phyloP scores from a whole-genome alignment of 1,284 basidiomycete genomes.

The Irpex lacteus region DNA sequence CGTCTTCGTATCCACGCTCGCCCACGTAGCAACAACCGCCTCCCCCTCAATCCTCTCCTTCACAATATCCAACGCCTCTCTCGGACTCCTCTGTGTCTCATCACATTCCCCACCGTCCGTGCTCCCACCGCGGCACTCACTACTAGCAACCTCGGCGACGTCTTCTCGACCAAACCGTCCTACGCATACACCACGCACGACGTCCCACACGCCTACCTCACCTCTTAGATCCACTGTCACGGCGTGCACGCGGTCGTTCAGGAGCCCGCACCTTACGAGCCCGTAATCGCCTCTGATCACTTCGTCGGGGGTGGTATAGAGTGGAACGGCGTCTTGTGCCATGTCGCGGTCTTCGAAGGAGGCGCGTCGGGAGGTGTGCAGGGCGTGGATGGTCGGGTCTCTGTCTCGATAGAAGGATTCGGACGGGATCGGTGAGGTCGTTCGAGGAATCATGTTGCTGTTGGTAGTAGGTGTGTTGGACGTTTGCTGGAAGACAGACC shows the following conservation, averaged over 20 bases:
- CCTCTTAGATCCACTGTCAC: constrained; percentile 88
- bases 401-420: constrained; percentile 21
- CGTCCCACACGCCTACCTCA: constrained; percentile 91
- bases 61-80: constrained; percentile 87
- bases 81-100: constrained; percentile 56
- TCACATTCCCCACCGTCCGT: constrained; percentile 31
- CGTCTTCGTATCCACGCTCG: constrained; percentile 84
- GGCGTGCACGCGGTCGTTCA: constrained; percentile 92
- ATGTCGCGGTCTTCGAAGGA: constrained; percentile 54
- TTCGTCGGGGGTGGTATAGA: constrained; percentile 61
- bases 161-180: constrained; percentile 71
- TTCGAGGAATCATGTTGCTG: constrained; percentile 27
- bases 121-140: constrained; percentile 17
- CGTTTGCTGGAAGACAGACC: constrained; percentile 27
- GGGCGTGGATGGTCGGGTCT: constrained; percentile 36
- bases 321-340: constrained; percentile 75
- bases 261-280: constrained; percentile 76
- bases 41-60: constrained; percentile 90
- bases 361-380: constrained; percentile 57
- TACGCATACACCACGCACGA: constrained; percentile 75
- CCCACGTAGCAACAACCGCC: constrained; percentile 85
- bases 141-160: constrained; percentile 48
- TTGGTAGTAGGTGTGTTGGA: no score
- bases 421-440: constrained; percentile 15
- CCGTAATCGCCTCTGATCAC: constrained; percentile 80